A percentile compares a stretch with the other conserved stretches of the same genome.
phyloP scores from a whole-genome alignment of 2,329 filamentous ascomycete species.

The Alternaria longipes region DNA sequence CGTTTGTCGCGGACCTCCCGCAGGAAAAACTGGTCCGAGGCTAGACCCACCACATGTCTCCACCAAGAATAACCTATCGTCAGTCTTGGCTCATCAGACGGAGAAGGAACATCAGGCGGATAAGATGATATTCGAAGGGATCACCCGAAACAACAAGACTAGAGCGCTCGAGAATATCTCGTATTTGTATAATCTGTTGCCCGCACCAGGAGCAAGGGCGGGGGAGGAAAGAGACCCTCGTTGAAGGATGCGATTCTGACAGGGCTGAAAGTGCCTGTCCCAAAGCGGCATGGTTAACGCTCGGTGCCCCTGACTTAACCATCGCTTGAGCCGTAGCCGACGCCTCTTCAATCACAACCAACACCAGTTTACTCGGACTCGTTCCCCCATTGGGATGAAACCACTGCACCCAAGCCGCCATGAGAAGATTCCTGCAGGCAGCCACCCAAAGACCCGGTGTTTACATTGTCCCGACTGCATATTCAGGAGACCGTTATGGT shows the following conservation, averaged over 20 bases:
- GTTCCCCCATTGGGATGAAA: constrained; percentile 22
- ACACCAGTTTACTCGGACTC: constrained; percentile 13
- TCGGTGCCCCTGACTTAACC: constrained; percentile 19
- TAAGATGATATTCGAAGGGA: background rate
- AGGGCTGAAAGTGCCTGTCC: constrained; percentile 3
- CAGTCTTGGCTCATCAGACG: background rate
- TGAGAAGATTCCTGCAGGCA: constrained; percentile 18
- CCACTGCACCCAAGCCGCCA: constrained; percentile 11
- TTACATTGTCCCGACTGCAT: background rate
- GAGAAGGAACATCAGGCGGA: background rate
- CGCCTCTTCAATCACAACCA: constrained; percentile 15
- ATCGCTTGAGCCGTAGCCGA: constrained; percentile 15
- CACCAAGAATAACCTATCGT: background rate
- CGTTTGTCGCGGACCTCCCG: constrained; percentile 3
- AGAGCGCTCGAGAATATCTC: background rate
- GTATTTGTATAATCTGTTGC: background rate
- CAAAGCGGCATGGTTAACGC: constrained; percentile 13
- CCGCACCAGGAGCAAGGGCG: background rate
- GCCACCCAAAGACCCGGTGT: constrained; percentile 8
- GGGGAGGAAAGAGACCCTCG: background rate
- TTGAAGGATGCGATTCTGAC: constrained; percentile 1
- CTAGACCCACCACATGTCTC: constrained; percentile 5
- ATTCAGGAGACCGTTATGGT: constrained; percentile 4
- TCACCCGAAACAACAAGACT: background rate
- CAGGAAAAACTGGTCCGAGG: constrained; percentile 3